Conservation (phyloP, 2,329 filamentous ascomycete genomes). For the Fusarium aywerte region DNA sequence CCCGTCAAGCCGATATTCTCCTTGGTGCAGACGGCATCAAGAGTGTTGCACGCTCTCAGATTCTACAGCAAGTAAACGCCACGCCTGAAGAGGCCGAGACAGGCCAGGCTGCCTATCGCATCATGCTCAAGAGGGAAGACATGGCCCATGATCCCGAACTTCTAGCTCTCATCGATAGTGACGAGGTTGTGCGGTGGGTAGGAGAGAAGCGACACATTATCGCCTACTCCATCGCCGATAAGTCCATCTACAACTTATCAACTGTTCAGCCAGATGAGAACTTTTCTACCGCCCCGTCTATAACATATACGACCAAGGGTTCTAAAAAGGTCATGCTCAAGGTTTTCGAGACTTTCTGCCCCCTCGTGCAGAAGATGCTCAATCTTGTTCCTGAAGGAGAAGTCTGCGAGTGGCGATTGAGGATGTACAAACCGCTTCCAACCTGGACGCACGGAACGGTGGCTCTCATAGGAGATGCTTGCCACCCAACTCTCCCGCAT, state of each 20-base stretch:
- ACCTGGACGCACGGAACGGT: constrained; percentile 69
- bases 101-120: constrained; percentile 64
- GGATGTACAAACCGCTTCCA: constrained; percentile 69
- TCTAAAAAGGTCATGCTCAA: constrained; percentile 69
- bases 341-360: constrained; percentile 70
- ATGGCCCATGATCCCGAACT: constrained; percentile 76
- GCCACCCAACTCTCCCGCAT: constrained; percentile 75
- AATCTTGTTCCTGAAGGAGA: constrained; percentile 70
- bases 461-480: constrained; percentile 71
- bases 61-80: constrained; percentile 65
- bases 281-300: constrained; percentile 58
- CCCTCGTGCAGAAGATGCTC: constrained; percentile 69
- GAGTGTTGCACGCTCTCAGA: constrained; percentile 57
- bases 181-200: constrained; percentile 71
- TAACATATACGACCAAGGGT: constrained; percentile 72
- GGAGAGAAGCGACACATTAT: constrained; percentile 75
- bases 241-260: constrained; percentile 74
- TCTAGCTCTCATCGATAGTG: constrained; percentile 65
- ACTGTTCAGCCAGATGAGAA: constrained; percentile 70
- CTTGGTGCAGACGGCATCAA: constrained; percentile 66
- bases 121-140: constrained; percentile 63
- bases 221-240: constrained; percentile 71
- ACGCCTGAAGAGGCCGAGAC: constrained; percentile 59
- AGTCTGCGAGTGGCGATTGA: constrained; percentile 74
- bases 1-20: constrained; percentile 58